These are phyloP conservation scores for Phytophthora constricta DNA, from an alignment of 352 stramenopile genomes.

Conservation along the genomic window DNA sequence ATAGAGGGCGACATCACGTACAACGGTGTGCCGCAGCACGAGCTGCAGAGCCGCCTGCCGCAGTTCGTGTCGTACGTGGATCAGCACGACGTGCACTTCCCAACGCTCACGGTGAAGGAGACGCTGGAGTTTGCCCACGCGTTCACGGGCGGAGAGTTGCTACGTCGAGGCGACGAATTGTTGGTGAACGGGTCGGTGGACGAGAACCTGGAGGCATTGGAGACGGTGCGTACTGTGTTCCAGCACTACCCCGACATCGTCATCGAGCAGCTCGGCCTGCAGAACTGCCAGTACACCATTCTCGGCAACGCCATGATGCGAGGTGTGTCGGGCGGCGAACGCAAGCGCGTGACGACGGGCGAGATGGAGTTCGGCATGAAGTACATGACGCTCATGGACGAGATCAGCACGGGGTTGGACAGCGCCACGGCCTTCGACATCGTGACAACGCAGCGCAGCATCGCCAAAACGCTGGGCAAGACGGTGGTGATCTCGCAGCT, in stretches of 20 bases:
- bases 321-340: slow-evolving; percentile 76
- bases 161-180: slow-evolving; percentile 23
- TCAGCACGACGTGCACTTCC: slow-evolving; percentile 56
- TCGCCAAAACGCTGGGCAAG: slow-evolving; percentile 53
- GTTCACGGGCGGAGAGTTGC: slow-evolving; percentile 44
- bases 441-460: slow-evolving; percentile 46
- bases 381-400: slow-evolving; percentile 77
- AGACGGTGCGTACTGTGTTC: slow-evolving; percentile 28
- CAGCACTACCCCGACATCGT: slow-evolving; percentile 54
- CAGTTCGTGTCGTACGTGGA: slow-evolving; percentile 60
- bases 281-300: slow-evolving; percentile 53
- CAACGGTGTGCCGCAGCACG: slow-evolving; percentile 32
- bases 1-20: slow-evolving; percentile 41
- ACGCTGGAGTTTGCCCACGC: slow-evolving; percentile 66
- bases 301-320: slow-evolving; percentile 55
- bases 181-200: slow-evolving; percentile 27
- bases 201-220: slow-evolving; percentile 35
- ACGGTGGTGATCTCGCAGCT: slow-evolving; percentile 84
- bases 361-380: slow-evolving; percentile 91
- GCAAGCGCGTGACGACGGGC: slow-evolving; percentile 90
- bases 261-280: slow-evolving; percentile 47
- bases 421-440: slow-evolving; percentile 66
- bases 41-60: slow-evolving; percentile 35
- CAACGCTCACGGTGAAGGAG: slow-evolving; percentile 75
- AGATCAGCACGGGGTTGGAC: slow-evolving; percentile 72